phyloP scores from a whole-genome alignment of 2,329 filamentous ascomycete species.

The Rhinocladiella mackenziei region DNA sequence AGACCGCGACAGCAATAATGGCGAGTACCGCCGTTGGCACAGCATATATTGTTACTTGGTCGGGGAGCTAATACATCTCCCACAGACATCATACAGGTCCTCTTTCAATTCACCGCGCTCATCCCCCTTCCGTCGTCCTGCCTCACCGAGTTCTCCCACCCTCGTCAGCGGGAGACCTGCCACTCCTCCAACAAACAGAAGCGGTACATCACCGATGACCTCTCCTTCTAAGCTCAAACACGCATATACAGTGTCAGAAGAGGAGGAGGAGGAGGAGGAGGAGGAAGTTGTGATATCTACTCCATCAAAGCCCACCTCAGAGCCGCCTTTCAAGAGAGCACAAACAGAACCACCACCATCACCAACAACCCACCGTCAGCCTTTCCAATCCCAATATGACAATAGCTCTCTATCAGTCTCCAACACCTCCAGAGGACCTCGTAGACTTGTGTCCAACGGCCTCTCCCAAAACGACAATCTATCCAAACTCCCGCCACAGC shows the following conservation, averaged over 20 bases:
- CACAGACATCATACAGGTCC: slow-evolving; percentile 23
- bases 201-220: slow-evolving; percentile 39
- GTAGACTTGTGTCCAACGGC: slow-evolving; percentile 17
- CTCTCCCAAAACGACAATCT: slow-evolving; percentile 37
- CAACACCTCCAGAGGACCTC: slow-evolving; percentile 6
- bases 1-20: slow-evolving; percentile 12
- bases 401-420: background rate
- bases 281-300: slow-evolving; percentile 33
- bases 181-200: slow-evolving; percentile 45
- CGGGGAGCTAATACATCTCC: too few species aligned
- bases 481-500: slow-evolving; percentile 64
- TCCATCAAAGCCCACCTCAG: slow-evolving; percentile 42
- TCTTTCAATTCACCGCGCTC: slow-evolving; percentile 64
- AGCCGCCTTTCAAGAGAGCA: slow-evolving; percentile 17
- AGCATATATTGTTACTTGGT: slow-evolving; percentile 5
- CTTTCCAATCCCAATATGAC: slow-evolving; percentile 8
- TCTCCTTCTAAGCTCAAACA: slow-evolving; percentile 48
- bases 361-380: slow-evolving; percentile 32
- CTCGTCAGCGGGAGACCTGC: slow-evolving; percentile 47
- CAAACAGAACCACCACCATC: slow-evolving; percentile 38
- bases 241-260: slow-evolving; percentile 43
- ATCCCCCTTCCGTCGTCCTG: slow-evolving; percentile 65
- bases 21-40: slow-evolving; percentile 3
- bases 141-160: slow-evolving; percentile 59
- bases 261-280: slow-evolving; percentile 32